Percentiles rank a stretch among this genome's conserved stretches.
Evolutionary conservation across 345 rosid genomes (phyloP).

Genomic region (Laguncularia racemosa): DNA sequence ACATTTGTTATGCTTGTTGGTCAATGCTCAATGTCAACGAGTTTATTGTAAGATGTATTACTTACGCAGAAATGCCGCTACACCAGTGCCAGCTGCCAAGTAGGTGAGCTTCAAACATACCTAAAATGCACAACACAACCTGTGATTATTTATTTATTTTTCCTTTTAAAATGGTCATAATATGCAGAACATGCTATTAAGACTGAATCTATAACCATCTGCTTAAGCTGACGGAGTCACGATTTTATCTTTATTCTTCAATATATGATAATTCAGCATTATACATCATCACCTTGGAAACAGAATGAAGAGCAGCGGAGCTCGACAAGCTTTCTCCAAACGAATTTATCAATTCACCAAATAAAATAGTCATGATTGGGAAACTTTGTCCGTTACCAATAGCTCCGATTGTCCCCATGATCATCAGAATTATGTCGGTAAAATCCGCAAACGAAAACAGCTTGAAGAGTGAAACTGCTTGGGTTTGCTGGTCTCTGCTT

Average conservation of each 20-base stretch:
- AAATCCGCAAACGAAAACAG: constrained; percentile 60
- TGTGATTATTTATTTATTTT: too few species aligned
- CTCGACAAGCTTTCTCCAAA: constrained; percentile 53
- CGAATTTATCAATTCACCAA: constrained; percentile 61
- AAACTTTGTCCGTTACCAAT: constrained; percentile 54
- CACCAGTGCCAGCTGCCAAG: constrained; percentile 51
- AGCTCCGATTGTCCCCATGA: constrained; percentile 63
- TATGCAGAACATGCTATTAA: constrained; percentile 24
- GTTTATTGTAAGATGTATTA: neutral
- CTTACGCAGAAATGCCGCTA: constrained; percentile 65
- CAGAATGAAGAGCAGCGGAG: constrained; percentile 21
- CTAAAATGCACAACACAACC: constrained; percentile 18
- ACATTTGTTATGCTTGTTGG: constrained; percentile 1
- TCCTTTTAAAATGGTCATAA: neutral
- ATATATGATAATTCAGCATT: too few species aligned
- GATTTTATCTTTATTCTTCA: too few species aligned
- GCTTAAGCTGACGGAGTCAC: too few species aligned
- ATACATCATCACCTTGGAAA: constrained; percentile 45
- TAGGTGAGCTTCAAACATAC: constrained; percentile 55
- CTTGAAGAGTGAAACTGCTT: constrained; percentile 47
- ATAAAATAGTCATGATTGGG: constrained; percentile 73
- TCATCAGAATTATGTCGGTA: constrained; percentile 48
- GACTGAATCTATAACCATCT: too few species aligned
- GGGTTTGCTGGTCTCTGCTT: too few species aligned
- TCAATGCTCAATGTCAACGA: neutral